A percentile compares a stretch with the other conserved stretches of the same genome.
Evolutionary conservation across 768 basidiomycete genomes (phyloP).

Genomic region (Tulasnella sp.): DNA sequence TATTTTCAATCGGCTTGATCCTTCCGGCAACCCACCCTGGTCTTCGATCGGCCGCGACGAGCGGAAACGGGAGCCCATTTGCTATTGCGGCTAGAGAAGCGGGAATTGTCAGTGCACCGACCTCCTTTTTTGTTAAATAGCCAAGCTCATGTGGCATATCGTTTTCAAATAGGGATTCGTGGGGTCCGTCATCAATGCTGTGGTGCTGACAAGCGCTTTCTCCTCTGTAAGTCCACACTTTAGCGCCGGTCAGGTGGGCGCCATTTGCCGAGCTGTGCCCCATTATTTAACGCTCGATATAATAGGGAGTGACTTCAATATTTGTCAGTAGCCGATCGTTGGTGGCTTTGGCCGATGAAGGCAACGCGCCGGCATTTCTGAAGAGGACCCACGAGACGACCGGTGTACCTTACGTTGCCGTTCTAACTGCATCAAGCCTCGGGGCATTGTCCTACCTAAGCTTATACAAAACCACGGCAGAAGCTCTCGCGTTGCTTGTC

Average conservation of each 20-base stretch:
- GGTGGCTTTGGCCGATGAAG: conserved; percentile 13
- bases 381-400: background rate
- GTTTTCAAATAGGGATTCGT: conserved; percentile 1
- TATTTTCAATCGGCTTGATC: conserved; percentile 15
- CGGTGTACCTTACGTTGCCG: conserved; percentile 15
- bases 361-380: conserved; percentile 16
- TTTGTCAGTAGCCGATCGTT: conserved; percentile 13
- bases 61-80: conserved; percentile 26
- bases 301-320: conserved; percentile 10
- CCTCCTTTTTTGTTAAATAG: background rate
- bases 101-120: conserved; percentile 19
- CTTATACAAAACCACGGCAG: background rate
- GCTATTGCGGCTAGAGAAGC: conserved; percentile 25
- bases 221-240: conserved; percentile 7
- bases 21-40: conserved; percentile 21
- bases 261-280: background rate
- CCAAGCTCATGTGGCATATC: background rate
- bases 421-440: background rate
- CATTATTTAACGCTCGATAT: background rate
- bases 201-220: conserved; percentile 20
- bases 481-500: conserved; percentile 17
- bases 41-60: conserved; percentile 20
- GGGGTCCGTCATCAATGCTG: conserved; percentile 24
- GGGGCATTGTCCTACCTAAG: conserved; percentile 15
- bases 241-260: background rate